Percentiles rank a stretch among this genome's conserved stretches.
Conservation (phyloP, 1,284 basidiomycete genomes). For the Moesziomyces aphidis region DNA sequence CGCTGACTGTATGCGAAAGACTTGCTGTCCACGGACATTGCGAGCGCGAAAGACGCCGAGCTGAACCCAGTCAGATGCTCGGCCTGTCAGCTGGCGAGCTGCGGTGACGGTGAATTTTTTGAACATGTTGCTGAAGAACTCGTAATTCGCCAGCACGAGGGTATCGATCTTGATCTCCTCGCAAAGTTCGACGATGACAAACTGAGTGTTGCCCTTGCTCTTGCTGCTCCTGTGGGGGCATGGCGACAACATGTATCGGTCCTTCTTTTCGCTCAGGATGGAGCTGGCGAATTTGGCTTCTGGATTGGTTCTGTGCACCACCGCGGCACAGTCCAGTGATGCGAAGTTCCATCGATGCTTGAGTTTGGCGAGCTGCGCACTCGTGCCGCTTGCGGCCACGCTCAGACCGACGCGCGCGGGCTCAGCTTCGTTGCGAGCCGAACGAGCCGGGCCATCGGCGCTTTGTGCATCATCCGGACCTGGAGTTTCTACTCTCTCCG, state of each 20-base stretch:
- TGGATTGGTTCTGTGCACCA: conserved; percentile 85
- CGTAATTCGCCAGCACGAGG: conserved; percentile 93
- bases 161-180: conserved; percentile 97
- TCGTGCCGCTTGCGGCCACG: conserved; percentile 42
- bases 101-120: conserved; percentile 89
- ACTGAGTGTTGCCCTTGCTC: conserved; percentile 72
- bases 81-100: conserved; percentile 79
- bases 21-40: conserved; percentile 90
- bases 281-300: conserved; percentile 84
- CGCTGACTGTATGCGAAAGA: conserved; percentile 46
- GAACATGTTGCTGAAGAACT: conserved; percentile 98
- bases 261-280: conserved; percentile 89
- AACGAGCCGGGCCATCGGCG: background rate
- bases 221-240: conserved; percentile 72
- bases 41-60: conserved; percentile 82
- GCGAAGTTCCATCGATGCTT: conserved; percentile 85
- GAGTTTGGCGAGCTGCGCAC: conserved; percentile 47
- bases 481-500: background rate
- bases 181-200: conserved; percentile 93
- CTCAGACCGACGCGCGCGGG: conserved; percentile 11
- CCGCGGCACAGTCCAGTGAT: conserved; percentile 89
- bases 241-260: conserved; percentile 96
- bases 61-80: conserved; percentile 73
- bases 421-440: background rate
- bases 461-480: background rate